Percentiles rank a stretch among this genome's conserved stretches.
Evolutionary conservation across 176 grass and related monocot genomes (phyloP).

Genomic region (Coix lacrymajobi): DNA sequence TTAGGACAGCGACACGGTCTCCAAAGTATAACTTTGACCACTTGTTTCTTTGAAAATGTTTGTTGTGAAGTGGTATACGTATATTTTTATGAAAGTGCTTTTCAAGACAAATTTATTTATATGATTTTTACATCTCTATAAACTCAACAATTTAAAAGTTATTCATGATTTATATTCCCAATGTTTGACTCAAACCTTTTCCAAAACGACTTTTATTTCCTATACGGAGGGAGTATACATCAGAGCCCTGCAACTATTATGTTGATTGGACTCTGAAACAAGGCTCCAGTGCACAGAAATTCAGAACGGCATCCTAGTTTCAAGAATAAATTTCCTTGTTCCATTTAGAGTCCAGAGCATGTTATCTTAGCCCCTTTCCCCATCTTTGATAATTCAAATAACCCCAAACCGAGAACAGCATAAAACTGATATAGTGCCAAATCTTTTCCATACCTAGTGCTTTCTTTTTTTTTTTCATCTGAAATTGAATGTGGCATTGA

Average conservation of each 20-base stretch:
- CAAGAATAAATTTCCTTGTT: not conserved
- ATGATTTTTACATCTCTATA: no score
- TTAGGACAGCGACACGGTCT: no score
- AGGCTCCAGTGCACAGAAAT: not conserved
- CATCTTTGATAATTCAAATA: not conserved
- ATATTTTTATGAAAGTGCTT: no score
- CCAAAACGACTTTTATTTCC: no score
- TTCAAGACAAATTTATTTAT: no score
- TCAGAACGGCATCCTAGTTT: not conserved
- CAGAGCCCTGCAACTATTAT: not conserved
- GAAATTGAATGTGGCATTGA: conserved; percentile 1
- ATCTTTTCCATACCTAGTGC: not conserved
- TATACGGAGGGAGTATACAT: no score
- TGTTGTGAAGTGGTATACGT: no score
- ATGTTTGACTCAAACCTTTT: no score
- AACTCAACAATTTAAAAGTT: no score
- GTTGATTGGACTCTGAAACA: not conserved
- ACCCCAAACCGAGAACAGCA: not conserved
- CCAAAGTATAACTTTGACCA: no score
- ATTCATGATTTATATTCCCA: no score
- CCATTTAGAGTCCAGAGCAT: not conserved
- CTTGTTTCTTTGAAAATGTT: no score
- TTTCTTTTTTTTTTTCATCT: not conserved
- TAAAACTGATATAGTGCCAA: not conserved
- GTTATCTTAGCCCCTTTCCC: not conserved